Percentiles rank a stretch among this genome's conserved stretches.
Evolutionary conservation across 768 basidiomycete species (phyloP).

Genomic region (Trametes coccinea): DNA sequence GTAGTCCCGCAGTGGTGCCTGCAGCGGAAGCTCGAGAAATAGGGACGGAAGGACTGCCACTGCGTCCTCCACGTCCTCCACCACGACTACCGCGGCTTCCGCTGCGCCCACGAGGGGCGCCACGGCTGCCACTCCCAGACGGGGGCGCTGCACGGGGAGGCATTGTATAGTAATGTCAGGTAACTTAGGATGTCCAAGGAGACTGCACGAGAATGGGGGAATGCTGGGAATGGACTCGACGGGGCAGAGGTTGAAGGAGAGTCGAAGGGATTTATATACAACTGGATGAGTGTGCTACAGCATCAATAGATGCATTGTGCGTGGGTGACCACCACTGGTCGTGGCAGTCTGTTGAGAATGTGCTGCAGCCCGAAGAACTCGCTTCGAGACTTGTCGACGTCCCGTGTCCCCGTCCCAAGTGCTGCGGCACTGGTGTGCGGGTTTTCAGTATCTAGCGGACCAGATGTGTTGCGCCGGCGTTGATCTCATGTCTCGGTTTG

Average conservation of each 20-base stretch:
- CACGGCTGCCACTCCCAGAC: slow-evolving; percentile 19
- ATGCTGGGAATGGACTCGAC: neutral
- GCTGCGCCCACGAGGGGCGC: neutral
- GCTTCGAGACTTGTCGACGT: no score
- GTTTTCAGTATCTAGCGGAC: no score
- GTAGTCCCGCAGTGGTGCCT: slow-evolving; percentile 18
- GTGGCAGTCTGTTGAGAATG: no score
- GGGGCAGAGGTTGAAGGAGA: neutral
- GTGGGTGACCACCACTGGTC: neutral
- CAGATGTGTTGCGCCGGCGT: no score
- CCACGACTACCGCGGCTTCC: no score
- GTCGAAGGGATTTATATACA: slow-evolving; percentile 6
- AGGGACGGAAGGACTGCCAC: neutral
- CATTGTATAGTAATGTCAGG: slow-evolving; percentile 14
- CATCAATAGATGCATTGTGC: slow-evolving; percentile 19
- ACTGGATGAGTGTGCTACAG: slow-evolving; percentile 10
- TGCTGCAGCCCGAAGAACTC: no score
- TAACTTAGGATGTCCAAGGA: neutral
- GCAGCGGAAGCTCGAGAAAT: slow-evolving; percentile 26
- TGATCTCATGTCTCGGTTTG: no score
- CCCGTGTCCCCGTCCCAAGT: no score
- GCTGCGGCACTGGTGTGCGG: no score
- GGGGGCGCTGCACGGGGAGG: slow-evolving; percentile 27
- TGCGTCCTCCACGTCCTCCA: no score
- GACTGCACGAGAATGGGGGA: neutral